Evolutionary conservation across 345 rosid genomes (phyloP), one percentile per base, ranked within the genome.

Genomic region (Melaleuca alternifolia): DNA sequence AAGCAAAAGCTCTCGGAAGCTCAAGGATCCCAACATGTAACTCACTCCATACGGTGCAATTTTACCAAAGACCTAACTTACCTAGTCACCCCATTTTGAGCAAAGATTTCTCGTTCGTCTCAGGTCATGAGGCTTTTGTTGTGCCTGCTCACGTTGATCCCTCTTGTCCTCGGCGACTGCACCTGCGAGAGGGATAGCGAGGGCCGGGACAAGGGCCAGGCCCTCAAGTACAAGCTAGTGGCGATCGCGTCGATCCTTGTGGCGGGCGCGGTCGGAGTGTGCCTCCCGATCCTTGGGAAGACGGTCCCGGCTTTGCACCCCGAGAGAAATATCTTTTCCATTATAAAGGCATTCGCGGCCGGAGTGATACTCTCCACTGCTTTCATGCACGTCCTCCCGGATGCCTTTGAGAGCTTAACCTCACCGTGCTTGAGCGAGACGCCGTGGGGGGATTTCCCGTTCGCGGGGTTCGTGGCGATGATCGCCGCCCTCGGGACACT

Each of bases 391-490:
- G 95, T 95, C 23, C 84, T 95, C 83, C 99, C 97, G 4, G 98
- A 96, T 86, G 95, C 98, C 37, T 95, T 94, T 21, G 95, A 92
- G 82, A 91, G 90, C 92, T 88, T 96, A 85, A 87, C 90, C 2
- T 96, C 98, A 0, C 44, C 52, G 21, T 95, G 98, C 88, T 89
- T 96, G 88, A 23, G 86, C 2, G 93, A 93, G 4, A 89, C 89
- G 7, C 97, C 96, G 2, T 94, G 99, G 98, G 95, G 93, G 82
- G 94, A 94, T 54, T 95, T 94, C 87, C 97, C 99, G 2, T 95
- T 96, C 54, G 88, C 95, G 3, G 96, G 96, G 5, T 96, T 96
- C 87, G 94, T 93, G 7, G 95, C 98, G 26, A 96, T 96, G 99
- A 53, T 95, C 85, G 92, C 97, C 5, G 95, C 91, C 54, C 77